Conservation (phyloP, 2,329 filamentous ascomycete species). For the Ramularia endophylla region DNA sequence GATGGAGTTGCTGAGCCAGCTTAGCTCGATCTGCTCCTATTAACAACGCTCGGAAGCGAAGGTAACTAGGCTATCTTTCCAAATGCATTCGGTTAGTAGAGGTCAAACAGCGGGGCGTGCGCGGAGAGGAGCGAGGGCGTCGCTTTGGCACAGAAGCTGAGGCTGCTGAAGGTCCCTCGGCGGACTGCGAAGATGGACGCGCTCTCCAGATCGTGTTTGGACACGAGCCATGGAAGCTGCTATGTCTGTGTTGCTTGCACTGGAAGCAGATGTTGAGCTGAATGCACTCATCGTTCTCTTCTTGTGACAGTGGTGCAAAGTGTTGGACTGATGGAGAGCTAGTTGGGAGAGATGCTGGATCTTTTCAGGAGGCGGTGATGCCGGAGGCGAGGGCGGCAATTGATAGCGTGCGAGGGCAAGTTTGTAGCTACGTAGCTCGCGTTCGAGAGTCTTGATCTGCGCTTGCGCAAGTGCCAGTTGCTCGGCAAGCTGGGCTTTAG, state of each 20-base stretch:
- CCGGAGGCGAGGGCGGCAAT: too few species aligned
- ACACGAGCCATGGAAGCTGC: not conserved
- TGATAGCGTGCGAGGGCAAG: not conserved
- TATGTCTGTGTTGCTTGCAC: not conserved
- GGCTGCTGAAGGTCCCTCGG: too few species aligned
- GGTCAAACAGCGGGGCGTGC: too few species aligned
- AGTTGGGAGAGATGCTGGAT: not conserved
- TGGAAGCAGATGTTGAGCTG: not conserved
- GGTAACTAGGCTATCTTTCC: too few species aligned
- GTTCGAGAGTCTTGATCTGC: not conserved
- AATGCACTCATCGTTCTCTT: not conserved
- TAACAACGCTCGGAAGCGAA: too few species aligned
- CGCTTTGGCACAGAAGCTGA: too few species aligned
- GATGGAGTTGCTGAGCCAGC: too few species aligned
- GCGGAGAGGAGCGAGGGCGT: too few species aligned
- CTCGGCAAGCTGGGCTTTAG: not conserved
- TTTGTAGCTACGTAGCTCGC: not conserved
- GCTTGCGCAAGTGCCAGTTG: not conserved
- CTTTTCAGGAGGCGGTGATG: not conserved
- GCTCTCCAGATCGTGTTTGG: not conserved
- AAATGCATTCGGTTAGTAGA: too few species aligned
- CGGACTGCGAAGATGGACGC: too few species aligned
- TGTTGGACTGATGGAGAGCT: not conserved
- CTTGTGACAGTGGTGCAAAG: not conserved
- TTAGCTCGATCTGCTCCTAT: too few species aligned